phyloP scores from a whole-genome alignment of 2,329 filamentous ascomycete genomes.

The Plectosphaerella plurivora region DNA sequence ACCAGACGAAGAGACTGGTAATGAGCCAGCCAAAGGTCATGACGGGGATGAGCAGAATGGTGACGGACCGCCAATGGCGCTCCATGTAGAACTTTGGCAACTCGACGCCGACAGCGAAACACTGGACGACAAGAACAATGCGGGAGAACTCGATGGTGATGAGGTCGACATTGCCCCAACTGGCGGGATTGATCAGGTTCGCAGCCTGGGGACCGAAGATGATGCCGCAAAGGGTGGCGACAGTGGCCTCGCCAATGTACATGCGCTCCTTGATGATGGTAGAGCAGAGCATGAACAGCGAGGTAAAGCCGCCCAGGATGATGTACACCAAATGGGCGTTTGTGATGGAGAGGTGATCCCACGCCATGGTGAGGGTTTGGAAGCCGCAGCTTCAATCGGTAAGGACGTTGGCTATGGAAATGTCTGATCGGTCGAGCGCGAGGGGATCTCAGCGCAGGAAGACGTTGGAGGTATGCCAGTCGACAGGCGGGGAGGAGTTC shows the following conservation, averaged over 20 bases:
- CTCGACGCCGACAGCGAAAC: constrained; percentile 88
- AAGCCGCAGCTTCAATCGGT: background rate
- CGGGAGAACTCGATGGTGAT: constrained; percentile 87
- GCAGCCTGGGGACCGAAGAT: constrained; percentile 85
- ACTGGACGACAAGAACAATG: constrained; percentile 86
- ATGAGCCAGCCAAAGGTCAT: constrained; percentile 97
- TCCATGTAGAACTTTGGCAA: constrained; percentile 96
- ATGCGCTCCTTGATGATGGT: constrained; percentile 97
- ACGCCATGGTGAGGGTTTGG: constrained; percentile 54
- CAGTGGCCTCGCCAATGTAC: constrained; percentile 97
- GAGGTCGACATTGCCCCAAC: constrained; percentile 81
- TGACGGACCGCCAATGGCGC: constrained; percentile 89
- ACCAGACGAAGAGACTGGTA: constrained; percentile 92
- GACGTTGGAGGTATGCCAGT: constrained; percentile 16
- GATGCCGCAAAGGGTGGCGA: constrained; percentile 82
- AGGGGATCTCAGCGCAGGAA: constrained; percentile 12
- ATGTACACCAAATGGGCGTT: constrained; percentile 97
- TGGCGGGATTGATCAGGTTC: constrained; percentile 69
- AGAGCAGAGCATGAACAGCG: constrained; percentile 96
- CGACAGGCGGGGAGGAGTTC: constrained; percentile 16
- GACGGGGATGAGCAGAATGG: constrained; percentile 83
- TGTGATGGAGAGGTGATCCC: constrained; percentile 80
- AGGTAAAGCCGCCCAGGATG: constrained; percentile 95
- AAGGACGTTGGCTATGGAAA: background rate
- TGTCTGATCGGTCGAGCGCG: background rate